These are phyloP conservation scores for Lipomyces yamanashiensis DNA, from an alignment of 805 yeast species.

Conservation along the genomic window DNA sequence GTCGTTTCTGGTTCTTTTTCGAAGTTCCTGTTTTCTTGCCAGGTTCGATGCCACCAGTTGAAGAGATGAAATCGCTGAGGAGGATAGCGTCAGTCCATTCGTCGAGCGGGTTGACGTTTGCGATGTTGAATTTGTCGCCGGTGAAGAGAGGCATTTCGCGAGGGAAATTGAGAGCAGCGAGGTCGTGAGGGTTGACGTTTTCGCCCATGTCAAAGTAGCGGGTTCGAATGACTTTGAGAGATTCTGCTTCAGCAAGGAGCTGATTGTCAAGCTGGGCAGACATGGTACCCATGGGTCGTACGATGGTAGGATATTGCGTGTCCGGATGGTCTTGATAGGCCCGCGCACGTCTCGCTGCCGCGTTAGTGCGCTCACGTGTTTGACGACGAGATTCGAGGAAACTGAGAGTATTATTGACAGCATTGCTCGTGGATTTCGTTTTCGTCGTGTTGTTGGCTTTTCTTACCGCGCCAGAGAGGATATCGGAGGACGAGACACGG, in stretches of 20 bases:
- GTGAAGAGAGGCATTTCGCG: constrained; percentile 31
- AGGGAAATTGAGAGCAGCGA: background rate
- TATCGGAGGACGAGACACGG: too few species aligned
- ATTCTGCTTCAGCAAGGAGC: constrained; percentile 3
- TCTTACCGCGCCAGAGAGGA: too few species aligned
- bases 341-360: background rate
- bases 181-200: constrained; percentile 5
- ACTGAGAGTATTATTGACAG: background rate
- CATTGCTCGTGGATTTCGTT: background rate
- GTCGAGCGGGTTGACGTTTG: constrained; percentile 19
- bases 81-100: constrained; percentile 60
- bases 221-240: background rate
- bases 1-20: constrained; percentile 64
- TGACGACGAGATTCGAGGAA: background rate
- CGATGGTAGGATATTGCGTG: constrained; percentile 1
- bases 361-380: background rate
- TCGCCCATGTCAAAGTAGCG: background rate
- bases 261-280: background rate
- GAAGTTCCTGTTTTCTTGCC: constrained; percentile 66
- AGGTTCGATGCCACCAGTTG: constrained; percentile 74
- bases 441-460: too few species aligned
- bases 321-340: constrained; percentile 8
- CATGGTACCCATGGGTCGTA: background rate
- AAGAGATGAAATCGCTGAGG: constrained; percentile 62
- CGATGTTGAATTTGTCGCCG: constrained; percentile 23